Evolutionary conservation across 495 filamentous ascomycete genomes (phyloP), one percentile per base, ranked within the genome.

Genomic region (Lepidopterella palustris): DNA sequence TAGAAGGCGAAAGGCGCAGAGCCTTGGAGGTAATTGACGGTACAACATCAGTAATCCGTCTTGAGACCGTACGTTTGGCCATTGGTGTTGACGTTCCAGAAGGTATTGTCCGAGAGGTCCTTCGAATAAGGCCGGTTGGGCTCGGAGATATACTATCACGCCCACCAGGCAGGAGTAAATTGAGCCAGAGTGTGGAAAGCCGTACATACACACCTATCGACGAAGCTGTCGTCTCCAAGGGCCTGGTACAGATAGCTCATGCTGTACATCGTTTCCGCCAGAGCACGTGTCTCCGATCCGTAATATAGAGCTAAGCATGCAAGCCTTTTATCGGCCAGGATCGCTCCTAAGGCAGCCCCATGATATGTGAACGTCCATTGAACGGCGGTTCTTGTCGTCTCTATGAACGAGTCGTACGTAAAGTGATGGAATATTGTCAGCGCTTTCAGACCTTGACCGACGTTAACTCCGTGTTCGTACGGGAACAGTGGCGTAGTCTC

Each of bases 21-120:
- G 0, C 79, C 82, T 65, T 85, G 82, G 0, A 78, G 80, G 66
- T 84, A 78, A 64, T 85, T 85, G 55, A 86, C 82, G 2, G 82
- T 84, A 67, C 83, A 85, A 72, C 83, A 85, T 5, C 81, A 55
- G 18, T 71, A 72, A 39, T 71, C 63, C 11, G 59, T 58, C 45
- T 70, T 77, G 35, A 80, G 66, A 9, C 79, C 79, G 51, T 75
- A 82, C 5, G 72, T 73, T 15, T 77, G 72, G 5, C 73, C 76
- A 47, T 70, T 70, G 32, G 57, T 60, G 39, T 75, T 73, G 10
- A 77, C 76, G 55, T 84, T 79, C 49, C 65, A 79, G 69, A 80
- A 84, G 29, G 79, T 80, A 25, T 58, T 65, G 5, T 72, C 73
- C 4, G 74, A 63, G 10, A 83, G 72, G 23, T 71, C 68, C 45